Evolutionary conservation across 805 yeast genomes (phyloP), one percentile per base, ranked within the genome.

Genomic region (Teunomyces funiuensis): DNA sequence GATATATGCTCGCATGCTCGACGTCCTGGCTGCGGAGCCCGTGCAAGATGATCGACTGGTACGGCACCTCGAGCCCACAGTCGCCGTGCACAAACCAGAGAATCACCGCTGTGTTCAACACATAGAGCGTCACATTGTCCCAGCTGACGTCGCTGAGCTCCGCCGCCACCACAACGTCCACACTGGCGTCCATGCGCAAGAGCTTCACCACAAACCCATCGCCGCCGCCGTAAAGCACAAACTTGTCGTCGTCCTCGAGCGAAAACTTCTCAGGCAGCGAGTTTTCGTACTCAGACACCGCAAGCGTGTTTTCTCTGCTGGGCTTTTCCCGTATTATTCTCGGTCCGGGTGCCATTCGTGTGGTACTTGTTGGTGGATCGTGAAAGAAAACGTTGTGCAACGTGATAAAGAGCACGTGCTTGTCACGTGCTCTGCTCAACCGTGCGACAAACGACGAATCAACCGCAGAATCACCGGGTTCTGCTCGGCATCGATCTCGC

Each of bases 151-250:
- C 13, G 6, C 28, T 26, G 6, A 55, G 36, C 17, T 26, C 33
- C 6, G 53, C 45, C 27, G 33, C 39, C 15, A 56, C 33, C n/a
- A 17, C 28, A 3, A 55, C 37, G 3, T 38, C 27, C 26, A 46
- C 48, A 9, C 36, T 39, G 5, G 52, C 50, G 29, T 53, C 53
- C 27, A 48, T 53, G 22, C 46, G 40, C 15, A 45, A 29, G 14
- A 64, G 22, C 13, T 34, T 33, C 23, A 50, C 42, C 17, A 11
- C 18, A 44, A 43, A 49, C 11, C 39, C 53, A 5, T 31, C 33
- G 3, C 70, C 71, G 4, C 74, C 75, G 6, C 65, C 71, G 43
- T 66, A 61, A n/a, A 72, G 49, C 28, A 72, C 68, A 43, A 61
- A 57, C 51, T 69, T 66, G 46, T 70, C 75, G 38, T 68, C 60